Evolutionary conservation across 2,329 filamentous ascomycete species (phyloP).

Genomic region (Colletotrichum abscissum): DNA sequence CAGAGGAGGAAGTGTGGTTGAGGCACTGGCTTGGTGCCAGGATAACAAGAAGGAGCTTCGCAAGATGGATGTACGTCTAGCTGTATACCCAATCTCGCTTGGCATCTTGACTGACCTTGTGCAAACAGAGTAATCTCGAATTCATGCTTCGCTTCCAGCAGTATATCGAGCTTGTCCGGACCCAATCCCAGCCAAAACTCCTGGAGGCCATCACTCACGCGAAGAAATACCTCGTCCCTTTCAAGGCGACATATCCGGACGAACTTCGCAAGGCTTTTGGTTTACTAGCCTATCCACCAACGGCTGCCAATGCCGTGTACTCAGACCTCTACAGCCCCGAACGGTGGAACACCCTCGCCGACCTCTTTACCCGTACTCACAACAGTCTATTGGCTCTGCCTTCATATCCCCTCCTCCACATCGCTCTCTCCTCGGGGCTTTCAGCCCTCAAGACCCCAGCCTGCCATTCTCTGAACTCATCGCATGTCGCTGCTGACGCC

Average conservation of each 20-base stretch:
- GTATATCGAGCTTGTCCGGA: conserved; percentile 90
- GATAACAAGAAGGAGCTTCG: conserved; percentile 94
- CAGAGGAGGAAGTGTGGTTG: conserved; percentile 74
- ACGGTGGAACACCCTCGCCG: conserved; percentile 82
- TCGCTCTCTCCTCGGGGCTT: conserved; percentile 89
- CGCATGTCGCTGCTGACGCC: conserved; percentile 46
- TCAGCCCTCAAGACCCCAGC: conserved; percentile 96
- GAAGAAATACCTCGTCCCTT: conserved; percentile 81
- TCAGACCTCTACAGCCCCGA: conserved; percentile 75
- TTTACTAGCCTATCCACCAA: conserved; percentile 79
- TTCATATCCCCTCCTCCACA: conserved; percentile 84
- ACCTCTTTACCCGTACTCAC: conserved; percentile 86
- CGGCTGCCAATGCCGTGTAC: conserved; percentile 57
- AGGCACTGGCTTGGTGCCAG: conserved; percentile 89
- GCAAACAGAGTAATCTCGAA: conserved; percentile 79
- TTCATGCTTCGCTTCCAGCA: conserved; percentile 95
- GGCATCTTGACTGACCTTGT: conserved; percentile 11
- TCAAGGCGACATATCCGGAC: conserved; percentile 73
- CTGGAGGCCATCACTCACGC: conserved; percentile 85
- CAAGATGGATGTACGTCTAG: conserved; percentile 77
- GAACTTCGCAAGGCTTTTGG: conserved; percentile 81
- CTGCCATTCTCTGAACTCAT: conserved; percentile 79
- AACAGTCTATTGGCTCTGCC: conserved; percentile 88
- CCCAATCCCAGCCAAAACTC: conserved; percentile 70
- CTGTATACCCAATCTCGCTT: background rate